Base-by-base conservation (phyloP, 192 early-diverging fungal species). In the Backusella liffmaniae region DNA sequence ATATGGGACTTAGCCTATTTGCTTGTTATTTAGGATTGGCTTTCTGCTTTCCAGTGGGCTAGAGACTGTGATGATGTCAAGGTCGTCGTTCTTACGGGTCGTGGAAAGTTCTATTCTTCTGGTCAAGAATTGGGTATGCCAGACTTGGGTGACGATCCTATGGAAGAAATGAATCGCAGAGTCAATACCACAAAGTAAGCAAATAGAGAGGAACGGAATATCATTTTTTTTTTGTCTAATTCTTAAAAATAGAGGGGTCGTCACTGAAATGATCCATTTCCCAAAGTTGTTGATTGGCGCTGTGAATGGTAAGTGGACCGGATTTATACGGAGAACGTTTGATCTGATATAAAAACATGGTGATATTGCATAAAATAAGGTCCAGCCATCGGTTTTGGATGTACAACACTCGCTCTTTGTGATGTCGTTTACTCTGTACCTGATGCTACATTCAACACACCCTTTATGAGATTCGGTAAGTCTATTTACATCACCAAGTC, bases 221-320 rank as follows among this genome's bases (percentile, higher is more conserved):
- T 29, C 29, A 32, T 26, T 46, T 26, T 67, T 29, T 29, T 32
- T 42, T 66, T 3, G 6, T 26, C 44, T 42, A 6, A n/a, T 29
- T 51, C 7, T 66, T 13, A 69, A 46, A 7, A 82, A 74, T 32
- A 82, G 78, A 26, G 23, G 37, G n/a, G 34, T 83, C 16, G 70
- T 79, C 13, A 62, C 62, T 66, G 81, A 72, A 51, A 73, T 83
- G 77, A 89, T 94, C 35, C 79, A 86, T 46, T 93, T 90, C 62
- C 93, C 91, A 36, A 90, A 92, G 67, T 79, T 92, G 10, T 82
- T 94, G 12, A 89, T 94, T 73, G 91, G 85, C 13, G 91, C 90
- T n/a, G 84, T 92, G 42, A 92, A 94, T 73, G 93, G 89, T 86
- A 83, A 67, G 71, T 16, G 5, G 89, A 85, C 77, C 90, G 18